Evolutionary conservation across 805 yeast species (phyloP).

Genomic region (Scheffersomyces amazonensis): DNA sequence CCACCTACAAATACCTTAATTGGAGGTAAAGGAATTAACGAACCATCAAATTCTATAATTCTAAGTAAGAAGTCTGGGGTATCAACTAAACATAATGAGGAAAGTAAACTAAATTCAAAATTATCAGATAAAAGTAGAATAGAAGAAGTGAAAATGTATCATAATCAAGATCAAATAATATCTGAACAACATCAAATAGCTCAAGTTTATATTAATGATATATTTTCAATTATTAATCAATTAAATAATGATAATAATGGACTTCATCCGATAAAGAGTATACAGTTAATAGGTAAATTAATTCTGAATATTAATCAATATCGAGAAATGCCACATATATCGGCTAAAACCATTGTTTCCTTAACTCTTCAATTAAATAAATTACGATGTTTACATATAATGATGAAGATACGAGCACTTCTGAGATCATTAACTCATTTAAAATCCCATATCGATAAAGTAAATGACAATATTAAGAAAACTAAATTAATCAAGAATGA

Average conservation of each 20-base stretch:
- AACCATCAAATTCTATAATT: neutral
- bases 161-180: neutral
- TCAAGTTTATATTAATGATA: neutral
- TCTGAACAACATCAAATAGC: neutral
- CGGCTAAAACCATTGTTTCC: slow-evolving; percentile 15
- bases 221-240: neutral
- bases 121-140: neutral
- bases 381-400: slow-evolving; percentile 17
- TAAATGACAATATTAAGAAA: neutral
- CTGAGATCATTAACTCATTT: slow-evolving; percentile 3
- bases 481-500: neutral
- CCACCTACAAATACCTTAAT: neutral
- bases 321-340: slow-evolving; percentile 13
- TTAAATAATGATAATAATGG: neutral
- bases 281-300: neutral
- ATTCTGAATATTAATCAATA: neutral
- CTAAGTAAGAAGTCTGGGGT: too few relatives aligned
- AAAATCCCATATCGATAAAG: slow-evolving; percentile 3
- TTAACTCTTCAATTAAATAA: slow-evolving; percentile 30
- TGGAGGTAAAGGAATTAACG: neutral
- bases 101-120: too few relatives aligned
- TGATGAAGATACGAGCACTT: slow-evolving; percentile 12
- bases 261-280: neutral
- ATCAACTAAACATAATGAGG: too few relatives aligned
- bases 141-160: too few relatives aligned